Percentiles rank a stretch among this genome's conserved stretches.
Conservation (phyloP, 2,329 filamentous ascomycete species). For the Lasiodiplodia gonubiensis region DNA sequence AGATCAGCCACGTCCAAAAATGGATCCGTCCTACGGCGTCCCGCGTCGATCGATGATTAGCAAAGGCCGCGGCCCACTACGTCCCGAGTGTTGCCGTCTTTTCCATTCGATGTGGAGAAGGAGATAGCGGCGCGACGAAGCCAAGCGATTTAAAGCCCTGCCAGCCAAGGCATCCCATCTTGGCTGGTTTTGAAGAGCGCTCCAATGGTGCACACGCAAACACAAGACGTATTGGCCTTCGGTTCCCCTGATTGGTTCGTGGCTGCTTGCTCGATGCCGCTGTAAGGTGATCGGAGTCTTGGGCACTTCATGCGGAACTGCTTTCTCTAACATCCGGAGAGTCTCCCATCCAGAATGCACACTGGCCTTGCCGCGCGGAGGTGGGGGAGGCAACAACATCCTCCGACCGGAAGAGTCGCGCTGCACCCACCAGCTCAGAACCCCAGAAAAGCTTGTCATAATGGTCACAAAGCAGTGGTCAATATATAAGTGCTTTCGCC, state of each 20-base stretch:
- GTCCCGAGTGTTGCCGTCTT: background rate
- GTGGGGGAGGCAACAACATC: background rate
- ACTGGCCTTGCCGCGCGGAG: background rate
- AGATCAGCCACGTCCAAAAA: background rate
- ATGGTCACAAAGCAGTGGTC: background rate
- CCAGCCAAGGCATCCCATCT: background rate
- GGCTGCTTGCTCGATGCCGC: background rate
- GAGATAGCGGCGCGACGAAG: background rate
- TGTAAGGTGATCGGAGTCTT: background rate
- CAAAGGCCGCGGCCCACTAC: background rate
- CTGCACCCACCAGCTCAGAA: background rate
- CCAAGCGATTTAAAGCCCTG: background rate
- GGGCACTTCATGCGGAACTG: constrained; percentile 1
- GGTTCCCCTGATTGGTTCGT: background rate
- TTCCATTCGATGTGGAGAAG: background rate
- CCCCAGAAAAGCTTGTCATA: background rate
- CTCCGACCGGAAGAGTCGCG: background rate
- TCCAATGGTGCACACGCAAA: constrained; percentile 1
- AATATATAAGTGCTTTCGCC: background rate
- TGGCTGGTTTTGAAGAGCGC: background rate
- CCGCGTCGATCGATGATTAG: background rate
- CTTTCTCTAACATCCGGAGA: constrained; percentile 5
- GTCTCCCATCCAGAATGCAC: background rate
- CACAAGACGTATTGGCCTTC: background rate
- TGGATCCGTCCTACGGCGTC: background rate